These are phyloP conservation scores for Debaryomyces sp. DNA, from an alignment of 1,139 yeast genomes.

Conservation along the genomic window DNA sequence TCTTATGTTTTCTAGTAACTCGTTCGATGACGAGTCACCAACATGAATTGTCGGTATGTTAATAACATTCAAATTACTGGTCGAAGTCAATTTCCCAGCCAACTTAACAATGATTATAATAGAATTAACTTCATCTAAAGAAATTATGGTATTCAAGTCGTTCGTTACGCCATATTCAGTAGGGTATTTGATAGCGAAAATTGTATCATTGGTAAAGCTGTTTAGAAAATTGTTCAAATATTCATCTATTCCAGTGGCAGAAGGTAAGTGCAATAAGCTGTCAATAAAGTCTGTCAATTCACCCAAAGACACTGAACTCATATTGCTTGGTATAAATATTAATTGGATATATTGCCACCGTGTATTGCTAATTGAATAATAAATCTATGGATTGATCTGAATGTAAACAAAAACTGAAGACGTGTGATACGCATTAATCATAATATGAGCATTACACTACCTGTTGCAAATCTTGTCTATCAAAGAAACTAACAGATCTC, in stretches of 20 bases:
- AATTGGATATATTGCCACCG: neutral
- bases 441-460: neutral
- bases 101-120: conserved; percentile 48
- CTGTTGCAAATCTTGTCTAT: neutral
- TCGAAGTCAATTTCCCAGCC: conserved; percentile 32
- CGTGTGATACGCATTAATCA: neutral
- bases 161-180: conserved; percentile 10
- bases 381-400: neutral
- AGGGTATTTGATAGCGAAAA: conserved; percentile 15
- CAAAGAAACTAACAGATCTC: neutral
- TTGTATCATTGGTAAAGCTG: conserved; percentile 18
- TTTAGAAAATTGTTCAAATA: conserved; percentile 2
- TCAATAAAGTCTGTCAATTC: neutral
- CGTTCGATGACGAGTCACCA: conserved; percentile 15
- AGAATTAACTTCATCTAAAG: conserved; percentile 11
- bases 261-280: neutral
- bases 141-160: conserved; percentile 11
- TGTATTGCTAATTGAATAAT: neutral
- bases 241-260: neutral
- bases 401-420: conserved; percentile 2
- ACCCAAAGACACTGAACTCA: neutral
- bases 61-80: conserved; percentile 42
- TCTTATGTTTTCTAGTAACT: conserved; percentile 58
- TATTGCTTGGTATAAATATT: neutral
- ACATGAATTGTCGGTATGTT: conserved; percentile 32